Base-by-base conservation (phyloP, 257 asterid species). In the Linaria vulgaris region DNA sequence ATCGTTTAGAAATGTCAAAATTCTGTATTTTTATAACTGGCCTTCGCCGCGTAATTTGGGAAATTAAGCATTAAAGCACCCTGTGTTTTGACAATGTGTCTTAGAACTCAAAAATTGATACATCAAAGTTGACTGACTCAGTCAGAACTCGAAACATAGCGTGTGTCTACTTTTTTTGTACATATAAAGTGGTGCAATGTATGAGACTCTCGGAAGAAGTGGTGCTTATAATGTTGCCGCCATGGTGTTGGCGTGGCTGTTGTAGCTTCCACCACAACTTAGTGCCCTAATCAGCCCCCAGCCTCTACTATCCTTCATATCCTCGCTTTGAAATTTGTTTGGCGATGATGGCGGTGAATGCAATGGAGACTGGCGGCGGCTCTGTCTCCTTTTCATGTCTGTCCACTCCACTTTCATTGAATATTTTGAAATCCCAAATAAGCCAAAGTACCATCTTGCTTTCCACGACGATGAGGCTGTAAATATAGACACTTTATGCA, bases 361-460 rank as follows among this genome's bases (percentile, higher is more conserved):
- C 0, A 67, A 31, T 20, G 76, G 56, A 63, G 17, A 25, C 16
- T 67, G 77, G 56, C 78, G 77, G n/a, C 83, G 82, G 69, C 84
- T 73, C 66, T 72, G 89, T 67, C 96, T 76, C 48, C 14, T 77
- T 79, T 77, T 88, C 21, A 86, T 68, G 37, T 84, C 91, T 64
- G 66, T 81, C 72, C 89, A 25, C 37, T 83, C 82, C 74, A 77
- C 63, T 60, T 75, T 71, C 27, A 82, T 67, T 5, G 83, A 69
- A 61, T 71, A 69, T 55, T 76, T 84, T 48, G 85, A 70, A 20
- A 71, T 69, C 61, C 95, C 95, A 41, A 74, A 79, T 19, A 84
- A 68, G 73, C 75, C 65, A 52, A 79, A 17, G 75, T 75, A 71
- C 95, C 90, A 85, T 22, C 74, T 82, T 0, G 80, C 76, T 52